A percentile compares a stretch with the other conserved stretches of the same genome.
Conservation (phyloP, 306 rosid genomes). For the Lathyrus aphaca region DNA sequence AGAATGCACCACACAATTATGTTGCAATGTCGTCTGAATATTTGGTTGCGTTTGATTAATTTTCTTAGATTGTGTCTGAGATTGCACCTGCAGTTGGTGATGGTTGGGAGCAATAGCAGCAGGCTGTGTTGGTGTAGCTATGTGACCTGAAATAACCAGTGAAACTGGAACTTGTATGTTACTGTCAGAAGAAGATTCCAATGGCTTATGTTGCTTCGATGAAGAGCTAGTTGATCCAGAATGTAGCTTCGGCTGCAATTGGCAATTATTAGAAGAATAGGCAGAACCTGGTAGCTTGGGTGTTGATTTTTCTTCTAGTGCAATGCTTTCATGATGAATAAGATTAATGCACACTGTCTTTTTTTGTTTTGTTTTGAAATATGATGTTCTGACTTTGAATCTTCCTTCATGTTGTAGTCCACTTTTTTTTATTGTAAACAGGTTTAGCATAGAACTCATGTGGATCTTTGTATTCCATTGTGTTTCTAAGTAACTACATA, state of each 20-base stretch:
- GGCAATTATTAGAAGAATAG: conserved; percentile 70
- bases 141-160: conserved; percentile 55
- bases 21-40: conserved; percentile 68
- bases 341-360: no score
- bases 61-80: conserved; percentile 66
- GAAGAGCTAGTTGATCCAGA: conserved; percentile 58
- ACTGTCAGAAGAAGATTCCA: conserved; percentile 67
- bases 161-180: conserved; percentile 65
- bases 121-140: conserved; percentile 56
- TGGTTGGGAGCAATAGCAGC: conserved; percentile 58
- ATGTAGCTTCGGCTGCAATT: conserved; percentile 68
- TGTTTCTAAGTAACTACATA: no score
- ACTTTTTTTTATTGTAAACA: no score
- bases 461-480: no score
- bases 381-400: no score
- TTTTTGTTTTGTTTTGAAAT: no score
- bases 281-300: conserved; percentile 66
- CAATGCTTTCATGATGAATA: no score
- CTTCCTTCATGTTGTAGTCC: no score
- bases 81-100: conserved; percentile 54
- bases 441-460: no score
- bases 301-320: no score
- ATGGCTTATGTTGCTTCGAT: conserved; percentile 66
- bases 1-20: no score
- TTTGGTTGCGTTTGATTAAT: conserved; percentile 63